Evolutionary conservation across 78 protist genomes (phyloP).

Genomic region (Dictyostelium firmibasis): DNA sequence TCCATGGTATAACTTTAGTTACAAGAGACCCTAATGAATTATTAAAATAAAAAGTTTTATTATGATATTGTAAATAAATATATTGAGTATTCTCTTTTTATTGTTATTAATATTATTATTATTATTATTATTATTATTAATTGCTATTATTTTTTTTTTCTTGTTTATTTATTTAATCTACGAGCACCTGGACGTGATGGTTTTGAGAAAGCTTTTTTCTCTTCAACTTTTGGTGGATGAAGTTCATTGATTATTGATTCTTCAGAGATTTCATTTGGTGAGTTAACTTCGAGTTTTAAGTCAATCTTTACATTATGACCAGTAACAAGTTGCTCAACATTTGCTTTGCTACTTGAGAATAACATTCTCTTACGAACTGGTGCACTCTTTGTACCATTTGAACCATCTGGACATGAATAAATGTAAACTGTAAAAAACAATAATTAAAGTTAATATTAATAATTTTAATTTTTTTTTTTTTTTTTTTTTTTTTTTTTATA

Average conservation of each 20-base stretch:
- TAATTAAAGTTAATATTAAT: not conserved
- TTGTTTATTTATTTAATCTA: slow-evolving; percentile 13
- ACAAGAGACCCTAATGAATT: too few species aligned
- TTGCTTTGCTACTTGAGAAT: slow-evolving; percentile 76
- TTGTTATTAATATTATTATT: not conserved
- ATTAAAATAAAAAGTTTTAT: too few species aligned
- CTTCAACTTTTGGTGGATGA: slow-evolving; percentile 75
- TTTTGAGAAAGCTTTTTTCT: slow-evolving; percentile 65
- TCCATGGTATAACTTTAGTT: slow-evolving; percentile 58
- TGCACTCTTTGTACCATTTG: slow-evolving; percentile 73
- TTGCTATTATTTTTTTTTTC: not conserved
- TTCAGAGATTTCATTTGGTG: slow-evolving; percentile 36
- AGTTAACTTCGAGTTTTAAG: slow-evolving; percentile 75
- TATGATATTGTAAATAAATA: not conserved
- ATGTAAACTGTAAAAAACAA: slow-evolving; percentile 24
- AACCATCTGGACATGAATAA: slow-evolving; percentile 88
- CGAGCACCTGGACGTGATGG: slow-evolving; percentile 84
- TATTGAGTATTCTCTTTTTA: too few species aligned
- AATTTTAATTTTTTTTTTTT: not conserved
- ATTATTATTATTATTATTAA: not conserved
- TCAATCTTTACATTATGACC: slow-evolving; percentile 36
- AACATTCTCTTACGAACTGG: slow-evolving; percentile 81
- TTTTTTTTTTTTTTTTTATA: too few species aligned
- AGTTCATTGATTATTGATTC: slow-evolving; percentile 22
- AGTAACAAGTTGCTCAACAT: slow-evolving; percentile 52